Percentiles rank a stretch among this genome's conserved stretches.
Evolutionary conservation across 768 basidiomycete species (phyloP).

Genomic region (Boletus sp.): DNA sequence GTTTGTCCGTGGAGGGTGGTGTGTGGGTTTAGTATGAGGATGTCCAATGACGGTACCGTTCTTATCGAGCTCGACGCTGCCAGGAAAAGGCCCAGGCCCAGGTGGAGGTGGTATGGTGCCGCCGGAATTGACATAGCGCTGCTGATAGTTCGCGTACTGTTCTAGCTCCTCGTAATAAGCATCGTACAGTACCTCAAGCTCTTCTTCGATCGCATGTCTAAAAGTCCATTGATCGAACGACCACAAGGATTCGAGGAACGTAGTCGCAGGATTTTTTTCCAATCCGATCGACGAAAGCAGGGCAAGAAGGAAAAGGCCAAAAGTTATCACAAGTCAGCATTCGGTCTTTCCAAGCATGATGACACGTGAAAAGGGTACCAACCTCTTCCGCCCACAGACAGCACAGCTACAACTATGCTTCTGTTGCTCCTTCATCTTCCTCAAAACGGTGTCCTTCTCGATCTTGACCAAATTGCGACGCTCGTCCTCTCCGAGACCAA

Average conservation of each 20-base stretch:
- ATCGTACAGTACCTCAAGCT: conserved; percentile 99
- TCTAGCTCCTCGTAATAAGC: conserved; percentile 99
- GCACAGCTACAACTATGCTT: conserved; percentile 94
- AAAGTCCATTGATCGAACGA: conserved; percentile 19
- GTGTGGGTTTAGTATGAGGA: conserved; percentile 30
- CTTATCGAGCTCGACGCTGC: conserved; percentile 95
- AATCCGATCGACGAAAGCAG: conserved; percentile 19
- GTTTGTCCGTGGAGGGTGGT: conserved; percentile 41
- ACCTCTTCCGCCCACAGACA: conserved; percentile 96
- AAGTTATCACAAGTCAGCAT: conserved; percentile 25
- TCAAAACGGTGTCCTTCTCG: conserved; percentile 96
- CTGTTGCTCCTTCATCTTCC: conserved; percentile 99
- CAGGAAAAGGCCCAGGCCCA: conserved; percentile 97
- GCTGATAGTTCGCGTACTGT: conserved; percentile 97
- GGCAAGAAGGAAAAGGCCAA: conserved; percentile 21
- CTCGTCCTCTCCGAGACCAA: conserved; percentile 88
- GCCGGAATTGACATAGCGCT: conserved; percentile 90
- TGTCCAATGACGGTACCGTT: conserved; percentile 67
- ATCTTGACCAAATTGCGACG: conserved; percentile 90
- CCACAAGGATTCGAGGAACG: conserved; percentile 8
- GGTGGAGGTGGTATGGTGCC: conserved; percentile 89
- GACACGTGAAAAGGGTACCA: conserved; percentile 40
- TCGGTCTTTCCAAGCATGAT: conserved; percentile 7
- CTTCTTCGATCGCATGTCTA: conserved; percentile 97
- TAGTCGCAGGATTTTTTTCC: conserved; percentile 10